These are phyloP conservation scores for Geotrichum armillariae DNA, from an alignment of 1,139 yeast species.

Conservation along the genomic window DNA sequence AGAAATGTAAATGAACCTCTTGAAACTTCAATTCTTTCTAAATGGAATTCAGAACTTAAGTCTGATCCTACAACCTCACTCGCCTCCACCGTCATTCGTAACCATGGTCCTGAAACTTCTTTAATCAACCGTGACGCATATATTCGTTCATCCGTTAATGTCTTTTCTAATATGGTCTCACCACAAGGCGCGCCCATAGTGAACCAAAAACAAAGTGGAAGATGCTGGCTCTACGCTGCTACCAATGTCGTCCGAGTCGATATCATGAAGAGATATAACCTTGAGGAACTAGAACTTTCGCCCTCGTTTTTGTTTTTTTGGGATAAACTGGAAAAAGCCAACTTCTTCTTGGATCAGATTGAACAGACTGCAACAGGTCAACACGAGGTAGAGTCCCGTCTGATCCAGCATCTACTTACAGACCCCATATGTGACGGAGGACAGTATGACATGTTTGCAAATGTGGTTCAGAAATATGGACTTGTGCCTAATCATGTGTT, in stretches of 20 bases:
- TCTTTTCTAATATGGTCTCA: slow-evolving; percentile 61
- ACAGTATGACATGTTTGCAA: slow-evolving; percentile 80
- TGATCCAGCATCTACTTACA: slow-evolving; percentile 59
- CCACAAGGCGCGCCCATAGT: slow-evolving; percentile 70
- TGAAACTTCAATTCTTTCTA: slow-evolving; percentile 21
- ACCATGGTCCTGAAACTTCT: slow-evolving; percentile 38
- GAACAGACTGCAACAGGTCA: slow-evolving; percentile 59
- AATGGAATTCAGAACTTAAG: slow-evolving; percentile 33
- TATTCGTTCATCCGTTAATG: slow-evolving; percentile 41
- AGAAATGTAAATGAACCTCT: too few relatives aligned
- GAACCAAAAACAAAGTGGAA: slow-evolving; percentile 71
- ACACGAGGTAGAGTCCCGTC: slow-evolving; percentile 66
- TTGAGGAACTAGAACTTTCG: slow-evolving; percentile 71
- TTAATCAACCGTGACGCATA: slow-evolving; percentile 47
- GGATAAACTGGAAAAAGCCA: slow-evolving; percentile 74
- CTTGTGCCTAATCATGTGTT: slow-evolving; percentile 68
- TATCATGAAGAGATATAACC: slow-evolving; percentile 59
- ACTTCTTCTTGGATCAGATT: slow-evolving; percentile 73
- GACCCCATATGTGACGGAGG: slow-evolving; percentile 82
- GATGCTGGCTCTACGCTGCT: slow-evolving; percentile 89
- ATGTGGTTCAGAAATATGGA: slow-evolving; percentile 74
- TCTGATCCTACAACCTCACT: slow-evolving; percentile 33
- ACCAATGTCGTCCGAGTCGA: slow-evolving; percentile 67
- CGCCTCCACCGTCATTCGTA: slow-evolving; percentile 38
- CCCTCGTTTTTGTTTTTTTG: slow-evolving; percentile 72